phyloP scores from a whole-genome alignment of 495 filamentous ascomycete genomes.

The Xylaria grammica region DNA sequence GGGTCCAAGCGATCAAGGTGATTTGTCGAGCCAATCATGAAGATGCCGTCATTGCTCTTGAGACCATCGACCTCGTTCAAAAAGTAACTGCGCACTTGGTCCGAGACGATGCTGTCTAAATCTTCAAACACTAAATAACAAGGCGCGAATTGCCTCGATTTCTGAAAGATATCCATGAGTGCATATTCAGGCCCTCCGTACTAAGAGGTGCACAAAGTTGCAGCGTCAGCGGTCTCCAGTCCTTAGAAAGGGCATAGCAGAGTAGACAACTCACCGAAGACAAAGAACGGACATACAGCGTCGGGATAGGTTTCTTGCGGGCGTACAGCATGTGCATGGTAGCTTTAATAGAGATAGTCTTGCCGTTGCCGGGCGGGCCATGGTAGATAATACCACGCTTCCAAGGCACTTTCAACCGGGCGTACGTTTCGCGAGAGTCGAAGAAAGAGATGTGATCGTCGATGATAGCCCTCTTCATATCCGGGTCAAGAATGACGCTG shows the following conservation, averaged over 20 bases:
- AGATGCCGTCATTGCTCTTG: conserved; percentile 68
- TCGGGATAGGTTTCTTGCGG: conserved; percentile 40
- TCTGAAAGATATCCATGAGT: conserved; percentile 55
- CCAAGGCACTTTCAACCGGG: conserved; percentile 61
- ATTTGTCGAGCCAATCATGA: conserved; percentile 70
- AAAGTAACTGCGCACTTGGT: conserved; percentile 64
- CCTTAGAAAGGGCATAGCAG: neutral
- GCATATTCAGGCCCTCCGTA: conserved; percentile 49
- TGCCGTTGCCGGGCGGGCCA: conserved; percentile 67
- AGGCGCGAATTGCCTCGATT: conserved; percentile 56
- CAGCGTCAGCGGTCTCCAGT: neutral
- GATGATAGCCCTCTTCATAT: conserved; percentile 65
- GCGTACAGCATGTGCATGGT: conserved; percentile 62
- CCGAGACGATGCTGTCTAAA: conserved; percentile 65
- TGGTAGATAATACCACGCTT: conserved; percentile 62
- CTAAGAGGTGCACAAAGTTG: conserved; percentile 29
- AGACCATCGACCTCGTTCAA: conserved; percentile 75
- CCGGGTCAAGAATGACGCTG: conserved; percentile 66
- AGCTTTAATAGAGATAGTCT: conserved; percentile 73
- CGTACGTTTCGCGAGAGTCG: conserved; percentile 57
- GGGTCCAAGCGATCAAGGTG: conserved; percentile 64
- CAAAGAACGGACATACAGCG: conserved; percentile 45
- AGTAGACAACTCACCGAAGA: conserved; percentile 34
- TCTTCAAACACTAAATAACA: conserved; percentile 58
- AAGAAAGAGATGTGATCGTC: conserved; percentile 67